Evolutionary conservation across 768 basidiomycete species (phyloP).

Genomic region (Lentinula raphanica): DNA sequence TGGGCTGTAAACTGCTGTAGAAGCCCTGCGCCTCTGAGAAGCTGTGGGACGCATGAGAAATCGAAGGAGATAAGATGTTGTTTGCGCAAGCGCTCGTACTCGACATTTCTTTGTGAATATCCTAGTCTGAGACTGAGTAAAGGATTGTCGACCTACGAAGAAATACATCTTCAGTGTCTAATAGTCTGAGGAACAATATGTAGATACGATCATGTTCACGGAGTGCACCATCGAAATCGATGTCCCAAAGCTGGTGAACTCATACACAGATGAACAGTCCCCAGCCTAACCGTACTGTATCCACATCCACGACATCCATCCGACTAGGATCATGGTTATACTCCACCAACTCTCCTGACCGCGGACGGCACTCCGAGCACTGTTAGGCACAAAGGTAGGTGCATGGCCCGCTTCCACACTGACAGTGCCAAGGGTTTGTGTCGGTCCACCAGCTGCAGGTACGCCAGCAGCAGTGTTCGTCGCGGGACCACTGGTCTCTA

Average conservation of each 20-base stretch:
- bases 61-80: too few relatives aligned
- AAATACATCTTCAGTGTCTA: too few relatives aligned
- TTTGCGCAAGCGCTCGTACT: too few relatives aligned
- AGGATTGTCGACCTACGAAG: too few relatives aligned
- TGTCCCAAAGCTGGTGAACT: neutral
- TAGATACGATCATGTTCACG: too few relatives aligned
- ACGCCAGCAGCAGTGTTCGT: constrained; percentile 4
- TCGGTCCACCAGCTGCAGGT: neutral
- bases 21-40: too few relatives aligned
- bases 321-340: neutral
- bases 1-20: too few relatives aligned
- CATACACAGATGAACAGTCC: neutral
- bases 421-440: constrained; percentile 1
- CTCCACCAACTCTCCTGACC: neutral
- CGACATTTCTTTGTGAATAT: too few relatives aligned
- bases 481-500: constrained; percentile 16
- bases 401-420: constrained; percentile 5
- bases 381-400: constrained; percentile 7
- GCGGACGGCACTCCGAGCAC: neutral
- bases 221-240: neutral
- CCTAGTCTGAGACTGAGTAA: too few relatives aligned
- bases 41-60: too few relatives aligned
- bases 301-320: neutral
- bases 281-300: too few relatives aligned
- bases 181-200: too few relatives aligned